Evolutionary conservation across 495 filamentous ascomycete genomes (phyloP).

Genomic region (Neurospora cerealis): DNA sequence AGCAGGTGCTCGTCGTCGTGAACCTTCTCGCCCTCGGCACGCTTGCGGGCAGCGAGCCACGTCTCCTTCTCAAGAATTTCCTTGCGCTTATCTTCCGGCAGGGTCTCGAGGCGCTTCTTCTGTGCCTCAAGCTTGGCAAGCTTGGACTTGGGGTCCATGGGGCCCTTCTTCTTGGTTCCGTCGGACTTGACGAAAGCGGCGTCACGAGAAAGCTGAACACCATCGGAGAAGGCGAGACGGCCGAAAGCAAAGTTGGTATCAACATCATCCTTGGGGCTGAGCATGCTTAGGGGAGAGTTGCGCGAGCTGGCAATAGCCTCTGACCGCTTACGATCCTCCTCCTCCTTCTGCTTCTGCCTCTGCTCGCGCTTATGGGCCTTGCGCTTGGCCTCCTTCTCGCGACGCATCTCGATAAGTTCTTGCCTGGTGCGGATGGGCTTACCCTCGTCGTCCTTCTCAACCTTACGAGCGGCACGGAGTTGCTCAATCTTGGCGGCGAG

Average conservation of each 20-base stretch:
- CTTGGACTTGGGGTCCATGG: slow-evolving; percentile 68
- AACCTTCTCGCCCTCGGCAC: slow-evolving; percentile 84
- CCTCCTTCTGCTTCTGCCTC: slow-evolving; percentile 60
- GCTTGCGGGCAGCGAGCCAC: slow-evolving; percentile 86
- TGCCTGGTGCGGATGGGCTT: slow-evolving; percentile 70
- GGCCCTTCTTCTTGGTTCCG: slow-evolving; percentile 55
- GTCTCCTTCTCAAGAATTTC: slow-evolving; percentile 86
- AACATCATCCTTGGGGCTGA: slow-evolving; percentile 48
- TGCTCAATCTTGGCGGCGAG: slow-evolving; percentile 72
- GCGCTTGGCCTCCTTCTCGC: slow-evolving; percentile 75
- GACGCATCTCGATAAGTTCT: slow-evolving; percentile 80
- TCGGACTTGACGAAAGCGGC: slow-evolving; percentile 44
- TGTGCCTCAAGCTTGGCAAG: slow-evolving; percentile 61
- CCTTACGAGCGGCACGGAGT: slow-evolving; percentile 71
- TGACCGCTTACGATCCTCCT: slow-evolving; percentile 59
- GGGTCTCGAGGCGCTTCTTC: slow-evolving; percentile 54
- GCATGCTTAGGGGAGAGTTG: slow-evolving; percentile 42
- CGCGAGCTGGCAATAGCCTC: slow-evolving; percentile 55
- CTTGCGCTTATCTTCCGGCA: slow-evolving; percentile 68
- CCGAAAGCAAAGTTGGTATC: slow-evolving; percentile 69
- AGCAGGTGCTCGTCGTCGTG: slow-evolving; percentile 77
- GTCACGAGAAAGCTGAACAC: slow-evolving; percentile 59
- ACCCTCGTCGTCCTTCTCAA: slow-evolving; percentile 62
- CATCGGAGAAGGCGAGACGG: slow-evolving; percentile 77
- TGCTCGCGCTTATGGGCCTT: slow-evolving; percentile 80